phyloP scores from a whole-genome alignment of 192 early-diverging fungal genomes.

The Umbelopsis vinacea region DNA sequence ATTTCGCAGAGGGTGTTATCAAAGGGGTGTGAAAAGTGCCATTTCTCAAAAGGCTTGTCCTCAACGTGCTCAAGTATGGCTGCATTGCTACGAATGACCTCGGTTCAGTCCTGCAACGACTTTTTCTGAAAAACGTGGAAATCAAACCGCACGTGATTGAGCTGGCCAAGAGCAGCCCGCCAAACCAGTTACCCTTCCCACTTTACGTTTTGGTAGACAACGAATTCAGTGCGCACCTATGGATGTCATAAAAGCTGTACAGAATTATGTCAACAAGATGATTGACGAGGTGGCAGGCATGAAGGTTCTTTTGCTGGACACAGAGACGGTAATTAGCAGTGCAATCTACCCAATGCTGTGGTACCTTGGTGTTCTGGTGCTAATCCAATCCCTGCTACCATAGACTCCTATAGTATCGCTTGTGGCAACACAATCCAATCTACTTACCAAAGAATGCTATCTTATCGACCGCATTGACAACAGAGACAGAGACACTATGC shows the following conservation, averaged over 20 bases:
- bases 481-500: conserved; percentile 83
- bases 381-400: conserved; percentile 7
- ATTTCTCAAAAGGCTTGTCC: too few species aligned
- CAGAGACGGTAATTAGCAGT: conserved; percentile 74
- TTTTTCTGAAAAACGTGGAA: too few species aligned
- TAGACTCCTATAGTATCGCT: conserved; percentile 94
- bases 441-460: conserved; percentile 92
- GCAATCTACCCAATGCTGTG: not conserved
- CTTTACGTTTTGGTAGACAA: too few species aligned
- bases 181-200: too few species aligned
- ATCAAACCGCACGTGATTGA: too few species aligned
- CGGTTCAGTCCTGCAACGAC: too few species aligned
- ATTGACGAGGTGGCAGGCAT: conserved; percentile 89
- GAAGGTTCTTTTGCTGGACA: conserved; percentile 96
- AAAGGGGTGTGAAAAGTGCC: too few species aligned
- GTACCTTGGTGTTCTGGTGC: too few species aligned
- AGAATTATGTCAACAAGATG: conserved; percentile 95
- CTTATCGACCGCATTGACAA: conserved; percentile 95
- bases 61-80: too few species aligned
- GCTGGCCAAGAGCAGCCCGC: too few species aligned
- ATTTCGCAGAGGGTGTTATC: not conserved
- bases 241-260: conserved; percentile 80
- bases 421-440: conserved; percentile 89
- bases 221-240: conserved; percentile 38
- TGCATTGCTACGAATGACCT: too few species aligned